Evolutionary conservation across 768 basidiomycete genomes (phyloP).

Genomic region (Boletus barrowsii): DNA sequence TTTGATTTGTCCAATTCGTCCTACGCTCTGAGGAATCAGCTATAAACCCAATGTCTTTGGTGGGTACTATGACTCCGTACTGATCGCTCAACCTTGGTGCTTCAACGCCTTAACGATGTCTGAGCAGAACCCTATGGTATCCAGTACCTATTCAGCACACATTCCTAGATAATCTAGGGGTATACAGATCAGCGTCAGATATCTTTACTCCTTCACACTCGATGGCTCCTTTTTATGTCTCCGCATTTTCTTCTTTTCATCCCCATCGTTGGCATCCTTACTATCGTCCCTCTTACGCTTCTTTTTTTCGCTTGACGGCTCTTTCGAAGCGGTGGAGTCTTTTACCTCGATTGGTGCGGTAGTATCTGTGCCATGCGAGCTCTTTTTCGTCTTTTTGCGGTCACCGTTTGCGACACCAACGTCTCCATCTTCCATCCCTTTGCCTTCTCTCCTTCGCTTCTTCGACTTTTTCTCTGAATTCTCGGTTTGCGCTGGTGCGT

Average conservation of each 20-base stretch:
- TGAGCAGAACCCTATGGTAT: no score
- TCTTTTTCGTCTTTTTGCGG: constrained; percentile 28
- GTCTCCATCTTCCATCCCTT: constrained; percentile 10
- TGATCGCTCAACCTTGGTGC: no score
- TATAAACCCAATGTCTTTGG: no score
- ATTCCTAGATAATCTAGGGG: not conserved
- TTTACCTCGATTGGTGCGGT: constrained; percentile 11
- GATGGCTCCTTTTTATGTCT: constrained; percentile 15
- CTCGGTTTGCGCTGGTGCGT: constrained; percentile 1
- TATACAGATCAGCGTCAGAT: not conserved
- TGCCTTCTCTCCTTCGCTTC: constrained; percentile 33
- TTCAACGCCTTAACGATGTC: not conserved
- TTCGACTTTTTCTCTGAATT: constrained; percentile 24
- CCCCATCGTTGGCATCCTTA: constrained; percentile 12
- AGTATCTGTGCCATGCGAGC: constrained; percentile 4
- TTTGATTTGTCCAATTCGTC: no score
- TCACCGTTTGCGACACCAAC: constrained; percentile 4
- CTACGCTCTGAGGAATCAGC: no score
- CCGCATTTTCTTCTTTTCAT: constrained; percentile 32
- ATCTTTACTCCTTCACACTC: not conserved
- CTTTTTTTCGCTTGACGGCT: constrained; percentile 15
- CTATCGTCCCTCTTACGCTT: constrained; percentile 24
- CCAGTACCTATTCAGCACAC: not conserved
- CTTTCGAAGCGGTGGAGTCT: constrained; percentile 3
- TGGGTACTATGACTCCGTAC: no score